Evolutionary conservation across 805 yeast species (phyloP), one percentile per base, ranked within the genome.

Genomic region (Ogataea nakhonphanomensis): DNA sequence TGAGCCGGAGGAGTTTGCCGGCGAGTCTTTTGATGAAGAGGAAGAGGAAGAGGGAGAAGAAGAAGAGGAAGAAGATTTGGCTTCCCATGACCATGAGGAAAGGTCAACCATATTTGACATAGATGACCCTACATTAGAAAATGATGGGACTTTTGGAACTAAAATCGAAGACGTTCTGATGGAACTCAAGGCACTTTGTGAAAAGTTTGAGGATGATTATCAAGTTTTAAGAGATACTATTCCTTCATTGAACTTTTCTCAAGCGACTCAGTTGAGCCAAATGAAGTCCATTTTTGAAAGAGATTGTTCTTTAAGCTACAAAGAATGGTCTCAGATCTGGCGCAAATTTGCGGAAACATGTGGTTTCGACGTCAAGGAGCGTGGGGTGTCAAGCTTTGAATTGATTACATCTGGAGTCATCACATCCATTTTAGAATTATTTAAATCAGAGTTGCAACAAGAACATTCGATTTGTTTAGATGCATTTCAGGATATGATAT

Each of bases 351-450:
- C 59, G 9, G 38, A 45, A 5, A 55, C 66, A 1, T 50, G 74
- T 20, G 65, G 67, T 11, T 49, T 46, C 13, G 55, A 56, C 1
- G 39, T 25, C 3, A 32, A 42, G 2, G 38, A 31, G 3, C 44
- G 44, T 4, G 34, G 46, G 2, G 64, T 84, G 5, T 85, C 95
- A 0, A 81, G 90, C 43, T 86, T 79, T 62, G 95, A 88, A 56
- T 65, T 89, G 25, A 69, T 80, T 5, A 72, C 83, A 2, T 83
- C 89, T 2, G 89, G 89, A 0, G 58, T 85, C 6, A 69, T 83
- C 7, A 66, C 67, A 5, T 51, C 67, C 1, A 55, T 83, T 22
- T 50, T 66, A 3, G 17, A 41, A 1, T 39, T 69, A 2, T 73
- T 78, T 33, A 47, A 52, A 21, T 43, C 61, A 31, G 53, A 56